Conservation (phyloP, 179 eudicot genomes). For the Nepenthes alata region DNA sequence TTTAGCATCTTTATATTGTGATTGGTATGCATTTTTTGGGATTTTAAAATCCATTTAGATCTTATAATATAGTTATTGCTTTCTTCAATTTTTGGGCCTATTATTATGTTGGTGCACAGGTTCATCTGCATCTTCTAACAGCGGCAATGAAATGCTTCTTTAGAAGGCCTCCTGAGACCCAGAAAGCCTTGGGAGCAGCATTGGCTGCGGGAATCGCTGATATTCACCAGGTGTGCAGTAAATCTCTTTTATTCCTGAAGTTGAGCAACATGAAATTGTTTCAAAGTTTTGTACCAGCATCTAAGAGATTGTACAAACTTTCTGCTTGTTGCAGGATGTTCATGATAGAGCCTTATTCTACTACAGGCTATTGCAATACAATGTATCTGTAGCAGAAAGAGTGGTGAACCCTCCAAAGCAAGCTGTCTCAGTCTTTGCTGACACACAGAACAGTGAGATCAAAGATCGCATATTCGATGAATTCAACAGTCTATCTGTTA, state of each 20-base stretch:
- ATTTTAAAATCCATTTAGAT: neutral
- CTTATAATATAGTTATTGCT: slow-evolving; percentile 1
- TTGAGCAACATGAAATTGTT: neutral
- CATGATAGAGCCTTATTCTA: slow-evolving; percentile 93
- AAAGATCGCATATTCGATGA: slow-evolving; percentile 98
- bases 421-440: slow-evolving; percentile 98
- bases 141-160: slow-evolving; percentile 92
- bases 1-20: no score
- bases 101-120: slow-evolving; percentile 37
- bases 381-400: slow-evolving; percentile 60
- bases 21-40: neutral
- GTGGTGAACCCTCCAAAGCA: slow-evolving; percentile 97
- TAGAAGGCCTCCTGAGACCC: slow-evolving; percentile 97
- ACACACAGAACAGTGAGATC: slow-evolving; percentile 85
- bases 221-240: slow-evolving; percentile 69
- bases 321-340: slow-evolving; percentile 68
- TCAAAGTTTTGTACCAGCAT: neutral
- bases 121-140: slow-evolving; percentile 87
- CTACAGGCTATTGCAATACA: slow-evolving; percentile 77
- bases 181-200: slow-evolving; percentile 82
- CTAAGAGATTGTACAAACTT: neutral
- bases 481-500: slow-evolving; percentile 90
- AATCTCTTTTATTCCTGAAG: neutral
- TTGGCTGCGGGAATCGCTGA: slow-evolving; percentile 92
- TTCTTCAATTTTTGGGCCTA: slow-evolving; percentile 6